Percentiles rank a stretch among this genome's conserved stretches.
These are phyloP conservation scores for Peronospora belbahrii DNA, from an alignment of 352 stramenopile species.

Conservation along the genomic window DNA sequence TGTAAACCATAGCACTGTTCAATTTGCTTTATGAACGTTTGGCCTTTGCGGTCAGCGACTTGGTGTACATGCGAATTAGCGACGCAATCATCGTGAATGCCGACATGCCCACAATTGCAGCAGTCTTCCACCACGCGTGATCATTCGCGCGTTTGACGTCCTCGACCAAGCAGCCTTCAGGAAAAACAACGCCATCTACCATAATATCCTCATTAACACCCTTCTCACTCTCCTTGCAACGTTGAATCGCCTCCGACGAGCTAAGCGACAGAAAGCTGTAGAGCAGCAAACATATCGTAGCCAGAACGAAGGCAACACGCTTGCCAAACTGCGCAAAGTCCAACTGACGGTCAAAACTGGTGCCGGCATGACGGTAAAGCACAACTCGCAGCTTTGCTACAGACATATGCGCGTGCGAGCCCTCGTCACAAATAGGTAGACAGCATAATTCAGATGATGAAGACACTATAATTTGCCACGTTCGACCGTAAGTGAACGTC, in stretches of 20 bases:
- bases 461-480: slow-evolving; percentile 61
- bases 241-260: slow-evolving; percentile 32
- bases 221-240: slow-evolving; percentile 23
- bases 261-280: slow-evolving; percentile 54
- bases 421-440: slow-evolving; percentile 37
- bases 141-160: slow-evolving; percentile 37
- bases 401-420: slow-evolving; percentile 42
- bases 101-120: slow-evolving; percentile 43
- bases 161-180: slow-evolving; percentile 35
- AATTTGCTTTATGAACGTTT: slow-evolving; percentile 40
- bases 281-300: slow-evolving; percentile 50
- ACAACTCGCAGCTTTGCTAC: slow-evolving; percentile 51
- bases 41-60: slow-evolving; percentile 48
- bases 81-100: slow-evolving; percentile 56
- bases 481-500: slow-evolving; percentile 53
- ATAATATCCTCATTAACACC: slow-evolving; percentile 7
- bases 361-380: slow-evolving; percentile 57
- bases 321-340: slow-evolving; percentile 58
- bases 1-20: not conserved
- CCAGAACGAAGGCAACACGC: slow-evolving; percentile 45
- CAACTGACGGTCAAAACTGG: slow-evolving; percentile 39
- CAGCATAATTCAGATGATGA: slow-evolving; percentile 49
- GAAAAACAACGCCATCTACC: slow-evolving; percentile 12
- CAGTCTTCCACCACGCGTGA: slow-evolving; percentile 45
- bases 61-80: slow-evolving; percentile 55